These are phyloP conservation scores for Eutrema salsugineum DNA, from an alignment of 441 rosid species.

Conservation along the genomic window DNA sequence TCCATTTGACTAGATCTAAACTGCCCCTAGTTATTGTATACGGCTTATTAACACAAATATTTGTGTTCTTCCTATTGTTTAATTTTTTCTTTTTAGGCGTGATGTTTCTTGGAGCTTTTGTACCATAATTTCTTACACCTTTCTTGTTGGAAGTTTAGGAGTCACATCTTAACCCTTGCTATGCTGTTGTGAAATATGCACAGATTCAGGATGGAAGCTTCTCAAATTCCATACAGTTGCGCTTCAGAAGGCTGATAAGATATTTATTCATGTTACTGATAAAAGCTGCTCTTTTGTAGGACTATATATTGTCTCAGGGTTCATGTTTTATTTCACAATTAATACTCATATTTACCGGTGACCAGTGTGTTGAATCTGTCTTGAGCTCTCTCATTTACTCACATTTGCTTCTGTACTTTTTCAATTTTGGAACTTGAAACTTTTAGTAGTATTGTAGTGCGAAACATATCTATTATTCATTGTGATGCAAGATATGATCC, in stretches of 20 bases:
- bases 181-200: conserved; percentile 98
- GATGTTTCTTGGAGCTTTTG: conserved; percentile 89
- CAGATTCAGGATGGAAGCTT: conserved; percentile 52
- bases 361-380: conserved; percentile 27
- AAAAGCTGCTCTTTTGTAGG: conserved; percentile 45
- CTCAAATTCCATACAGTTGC: conserved; percentile 25
- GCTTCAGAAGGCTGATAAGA: conserved; percentile 24
- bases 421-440: not conserved
- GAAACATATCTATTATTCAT: not conserved
- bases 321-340: conserved; percentile 27
- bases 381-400: not conserved
- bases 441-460: conserved; percentile 1
- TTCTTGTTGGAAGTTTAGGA: conserved; percentile 99
- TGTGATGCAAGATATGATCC: not conserved
- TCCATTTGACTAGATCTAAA: not conserved
- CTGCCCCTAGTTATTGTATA: conserved; percentile 18
- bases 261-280: conserved; percentile 30
- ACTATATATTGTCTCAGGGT: conserved; percentile 36
- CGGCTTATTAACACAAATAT: conserved; percentile 39
- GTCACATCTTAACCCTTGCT: conserved; percentile 99
- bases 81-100: conserved; percentile 65
- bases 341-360: conserved; percentile 5
- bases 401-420: not conserved
- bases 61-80: conserved; percentile 51
- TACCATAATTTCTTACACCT: conserved; percentile 92